phyloP scores from a whole-genome alignment of 352 stramenopile genomes.

The Phytophthora multivora region DNA sequence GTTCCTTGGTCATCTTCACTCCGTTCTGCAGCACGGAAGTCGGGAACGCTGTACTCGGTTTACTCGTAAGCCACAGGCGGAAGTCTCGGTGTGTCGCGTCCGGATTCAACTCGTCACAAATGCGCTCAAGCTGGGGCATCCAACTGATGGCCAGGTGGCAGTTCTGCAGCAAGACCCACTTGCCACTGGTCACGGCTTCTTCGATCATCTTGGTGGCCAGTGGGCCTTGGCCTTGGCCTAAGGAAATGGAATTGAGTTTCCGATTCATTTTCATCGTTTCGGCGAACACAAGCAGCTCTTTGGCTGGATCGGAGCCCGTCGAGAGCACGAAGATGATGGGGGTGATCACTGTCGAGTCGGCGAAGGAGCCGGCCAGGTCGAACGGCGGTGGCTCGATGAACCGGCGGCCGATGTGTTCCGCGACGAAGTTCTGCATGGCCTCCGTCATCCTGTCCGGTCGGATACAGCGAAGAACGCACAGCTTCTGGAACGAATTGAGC shows the following conservation, averaged over 20 bases:
- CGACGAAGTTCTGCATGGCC: slow-evolving; percentile 91
- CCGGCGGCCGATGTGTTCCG: slow-evolving; percentile 75
- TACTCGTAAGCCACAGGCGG: slow-evolving; percentile 94
- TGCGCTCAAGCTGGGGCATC: slow-evolving; percentile 94
- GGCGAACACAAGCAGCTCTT: slow-evolving; percentile 93
- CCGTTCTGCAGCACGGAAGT: slow-evolving; percentile 94
- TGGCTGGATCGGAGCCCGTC: slow-evolving; percentile 93
- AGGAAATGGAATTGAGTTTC: slow-evolving; percentile 93
- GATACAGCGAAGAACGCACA: slow-evolving; percentile 81
- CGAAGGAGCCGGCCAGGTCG: slow-evolving; percentile 91
- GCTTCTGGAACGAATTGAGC: slow-evolving; percentile 84
- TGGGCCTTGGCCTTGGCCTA: slow-evolving; percentile 93
- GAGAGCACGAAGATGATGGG: slow-evolving; percentile 95
- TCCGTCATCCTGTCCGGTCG: slow-evolving; percentile 87
- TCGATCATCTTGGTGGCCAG: slow-evolving; percentile 93
- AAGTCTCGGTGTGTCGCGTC: slow-evolving; percentile 92
- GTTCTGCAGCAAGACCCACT: slow-evolving; percentile 96
- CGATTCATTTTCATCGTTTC: slow-evolving; percentile 82
- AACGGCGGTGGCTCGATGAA: slow-evolving; percentile 94
- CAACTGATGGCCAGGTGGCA: slow-evolving; percentile 95
- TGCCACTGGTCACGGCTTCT: slow-evolving; percentile 81
- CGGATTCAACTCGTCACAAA: slow-evolving; percentile 91
- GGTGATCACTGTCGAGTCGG: slow-evolving; percentile 88
- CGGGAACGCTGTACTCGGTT: slow-evolving; percentile 82
- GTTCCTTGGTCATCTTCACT: slow-evolving; percentile 98